Base-by-base conservation (phyloP, 176 grass and related monocot genomes). In the Oryza brachyantha region DNA sequence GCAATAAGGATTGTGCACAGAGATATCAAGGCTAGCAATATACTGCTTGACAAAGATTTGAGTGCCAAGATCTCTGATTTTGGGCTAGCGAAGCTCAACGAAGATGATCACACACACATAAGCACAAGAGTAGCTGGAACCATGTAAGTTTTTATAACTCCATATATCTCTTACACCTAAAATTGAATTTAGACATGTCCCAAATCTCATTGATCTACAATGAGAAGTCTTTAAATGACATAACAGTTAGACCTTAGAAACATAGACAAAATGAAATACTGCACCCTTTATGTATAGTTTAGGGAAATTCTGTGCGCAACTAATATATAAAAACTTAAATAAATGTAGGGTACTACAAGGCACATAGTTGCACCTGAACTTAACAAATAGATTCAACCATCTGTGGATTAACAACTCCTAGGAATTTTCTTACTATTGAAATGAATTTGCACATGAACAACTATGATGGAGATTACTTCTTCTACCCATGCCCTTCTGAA, bases 11-110 rank as follows among this genome's bases (percentile, higher is more conserved):
- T 98, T 52, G 90, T 98, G 39, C 95, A 98, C 83, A 81, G 95
- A 86, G 95, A 98, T 86, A 98, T 94, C 72, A 98, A 98, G 83
- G 95, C 92, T 57, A 98, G 95, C 77, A 98, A 98, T 87, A 86
- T 98, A 83, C 74, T 98, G 79, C 95, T 98, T 58, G 92, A 94
- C 62, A 93, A 84, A 74, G 71, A 98, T 75, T 64, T 98, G 60
- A 88, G 80, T 79, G 90, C 92, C 9, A 98, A 98, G 82, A 98
- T 98, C 45, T 98, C 95, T 21, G 95, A 98, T 82, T 98, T 98
- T 87, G 95, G 92, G 77, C 82, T 98, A 45, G 92, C 95, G 42
- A 98, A 92, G 74, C 92, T 98, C 77, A 90, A 87, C 79, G 92
- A 98, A 83, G 95, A 94, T n/a, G 90, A 86, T 48, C 87, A 90